Conservation (phyloP, 148 eudicot genomes). For the Euryodendron excelsum region DNA sequence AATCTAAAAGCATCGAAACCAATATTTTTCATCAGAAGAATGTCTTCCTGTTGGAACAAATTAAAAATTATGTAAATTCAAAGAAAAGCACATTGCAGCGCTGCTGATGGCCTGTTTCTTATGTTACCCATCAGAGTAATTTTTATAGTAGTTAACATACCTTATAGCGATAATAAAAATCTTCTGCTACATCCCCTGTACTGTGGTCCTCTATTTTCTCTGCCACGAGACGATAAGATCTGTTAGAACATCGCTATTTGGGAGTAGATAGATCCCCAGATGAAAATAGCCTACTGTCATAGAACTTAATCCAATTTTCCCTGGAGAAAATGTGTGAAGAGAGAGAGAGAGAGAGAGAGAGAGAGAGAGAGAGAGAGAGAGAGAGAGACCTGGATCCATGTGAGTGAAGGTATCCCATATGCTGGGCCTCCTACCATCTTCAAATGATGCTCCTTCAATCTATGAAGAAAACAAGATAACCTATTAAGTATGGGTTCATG, state of each 20-base stretch:
- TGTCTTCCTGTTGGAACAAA: constrained; percentile 30
- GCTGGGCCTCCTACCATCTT: constrained; percentile 22
- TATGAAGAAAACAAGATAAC: neutral
- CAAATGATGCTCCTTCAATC: constrained; percentile 25
- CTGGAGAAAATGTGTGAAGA: no score
- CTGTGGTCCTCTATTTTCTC: constrained; percentile 26
- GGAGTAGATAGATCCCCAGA: no score
- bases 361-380: neutral
- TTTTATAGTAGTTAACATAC: constrained; percentile 8
- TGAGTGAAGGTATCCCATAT: constrained; percentile 30
- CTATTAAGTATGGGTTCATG: neutral
- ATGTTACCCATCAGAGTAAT: no score
- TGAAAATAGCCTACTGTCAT: no score
- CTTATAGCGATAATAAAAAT: constrained; percentile 36
- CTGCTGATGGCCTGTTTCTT: no score
- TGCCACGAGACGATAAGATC: neutral
- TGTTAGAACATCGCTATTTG: neutral
- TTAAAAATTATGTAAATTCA: neutral
- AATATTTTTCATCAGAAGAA: constrained; percentile 29
- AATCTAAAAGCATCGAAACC: constrained; percentile 45
- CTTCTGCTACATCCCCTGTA: constrained; percentile 35
- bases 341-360: no score
- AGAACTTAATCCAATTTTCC: no score
- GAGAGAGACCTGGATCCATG: constrained; percentile 25
- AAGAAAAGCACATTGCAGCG: no score